Conservation (phyloP, 805 yeast species). For the Saccharomycopsis sp. region DNA sequence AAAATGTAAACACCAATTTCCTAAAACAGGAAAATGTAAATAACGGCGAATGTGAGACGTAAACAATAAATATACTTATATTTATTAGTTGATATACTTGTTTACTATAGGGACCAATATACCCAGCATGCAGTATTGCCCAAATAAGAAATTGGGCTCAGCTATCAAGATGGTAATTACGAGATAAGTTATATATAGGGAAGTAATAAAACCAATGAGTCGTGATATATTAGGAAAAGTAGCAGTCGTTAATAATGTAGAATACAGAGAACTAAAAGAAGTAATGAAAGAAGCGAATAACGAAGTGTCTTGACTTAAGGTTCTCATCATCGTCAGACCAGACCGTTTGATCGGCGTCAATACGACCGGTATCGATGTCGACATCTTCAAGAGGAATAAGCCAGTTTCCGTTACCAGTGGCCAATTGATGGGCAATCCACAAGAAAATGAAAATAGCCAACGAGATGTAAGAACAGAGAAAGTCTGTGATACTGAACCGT, state of each 20-base stretch:
- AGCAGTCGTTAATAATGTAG: neutral
- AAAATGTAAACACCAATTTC: neutral
- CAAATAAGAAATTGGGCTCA: neutral
- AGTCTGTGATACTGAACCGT: constrained; percentile 42
- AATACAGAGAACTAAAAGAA: neutral
- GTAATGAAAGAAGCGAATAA: neutral
- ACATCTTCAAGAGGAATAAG: constrained; percentile 38
- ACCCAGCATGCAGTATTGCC: neutral
- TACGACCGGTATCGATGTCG: constrained; percentile 43
- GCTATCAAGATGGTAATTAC: too few species aligned
- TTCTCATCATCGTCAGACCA: constrained; percentile 3
- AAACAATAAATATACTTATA: neutral
- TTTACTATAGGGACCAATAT: too few species aligned
- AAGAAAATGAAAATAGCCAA: constrained; percentile 45
- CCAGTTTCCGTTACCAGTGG: neutral
- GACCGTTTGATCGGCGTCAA: constrained; percentile 4
- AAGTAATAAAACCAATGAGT: too few species aligned
- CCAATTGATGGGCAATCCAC: constrained; percentile 42
- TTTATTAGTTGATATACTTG: too few species aligned
- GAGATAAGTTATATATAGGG: too few species aligned
- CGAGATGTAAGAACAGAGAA: constrained; percentile 62
- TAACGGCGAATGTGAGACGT: neutral
- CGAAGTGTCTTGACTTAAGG: neutral
- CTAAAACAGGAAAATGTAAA: neutral
- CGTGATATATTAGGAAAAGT: neutral